A percentile compares a stretch with the other conserved stretches of the same genome.
phyloP scores from a whole-genome alignment of 345 rosid genomes.

The Bretschneidera sinensis region DNA sequence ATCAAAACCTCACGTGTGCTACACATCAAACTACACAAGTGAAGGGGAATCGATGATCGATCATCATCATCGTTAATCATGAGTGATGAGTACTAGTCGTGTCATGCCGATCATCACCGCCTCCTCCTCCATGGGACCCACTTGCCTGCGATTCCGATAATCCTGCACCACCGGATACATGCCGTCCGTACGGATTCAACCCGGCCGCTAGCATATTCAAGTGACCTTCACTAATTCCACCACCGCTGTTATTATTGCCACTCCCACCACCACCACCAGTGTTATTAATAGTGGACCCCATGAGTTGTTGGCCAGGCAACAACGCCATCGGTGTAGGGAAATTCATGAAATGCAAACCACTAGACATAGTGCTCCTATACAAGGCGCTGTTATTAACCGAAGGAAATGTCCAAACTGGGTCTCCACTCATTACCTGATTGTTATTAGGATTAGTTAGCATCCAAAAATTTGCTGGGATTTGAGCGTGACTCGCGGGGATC shows the following conservation, averaged over 20 bases:
- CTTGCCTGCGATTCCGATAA: slow-evolving; percentile 71
- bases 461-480: slow-evolving; percentile 88
- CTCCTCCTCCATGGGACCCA: slow-evolving; percentile 56
- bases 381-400: slow-evolving; percentile 58
- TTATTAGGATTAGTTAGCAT: slow-evolving; percentile 68
- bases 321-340: slow-evolving; percentile 83
- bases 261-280: slow-evolving; percentile 29
- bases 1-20: slow-evolving; percentile 71
- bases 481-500: slow-evolving; percentile 51
- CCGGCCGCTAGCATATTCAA: slow-evolving; percentile 70
- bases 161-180: slow-evolving; percentile 26
- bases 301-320: slow-evolving; percentile 71
- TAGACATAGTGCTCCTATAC: slow-evolving; percentile 71
- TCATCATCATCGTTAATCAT: slow-evolving; percentile 19
- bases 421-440: slow-evolving; percentile 65
- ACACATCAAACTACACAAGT: slow-evolving; percentile 52
- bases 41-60: slow-evolving; percentile 17
- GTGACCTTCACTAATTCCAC: slow-evolving; percentile 47
- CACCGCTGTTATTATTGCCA: no score
- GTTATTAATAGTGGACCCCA: slow-evolving; percentile 37
- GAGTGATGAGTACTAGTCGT: slow-evolving; percentile 47
- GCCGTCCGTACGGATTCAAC: slow-evolving; percentile 54
- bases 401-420: slow-evolving; percentile 90
- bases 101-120: slow-evolving; percentile 59
- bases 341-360: slow-evolving; percentile 95